Evolutionary conservation across 139 green algal species (phyloP).

Genomic region (Chara braunii): DNA sequence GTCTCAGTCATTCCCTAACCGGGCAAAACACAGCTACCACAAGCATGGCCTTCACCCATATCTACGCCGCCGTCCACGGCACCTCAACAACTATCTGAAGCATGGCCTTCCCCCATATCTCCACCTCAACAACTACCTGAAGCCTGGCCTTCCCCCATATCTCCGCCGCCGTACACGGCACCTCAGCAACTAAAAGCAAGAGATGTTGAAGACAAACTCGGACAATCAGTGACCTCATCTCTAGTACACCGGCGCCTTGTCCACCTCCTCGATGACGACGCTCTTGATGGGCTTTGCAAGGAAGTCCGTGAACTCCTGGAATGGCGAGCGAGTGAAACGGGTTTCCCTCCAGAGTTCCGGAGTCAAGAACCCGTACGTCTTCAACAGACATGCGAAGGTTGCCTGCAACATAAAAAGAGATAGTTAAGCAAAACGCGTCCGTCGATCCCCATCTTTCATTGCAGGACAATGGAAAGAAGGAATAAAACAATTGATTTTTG

Average conservation of each 20-base stretch:
- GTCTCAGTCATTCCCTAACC: no score
- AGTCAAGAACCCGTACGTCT: constrained; percentile 94
- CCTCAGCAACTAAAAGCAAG: no score
- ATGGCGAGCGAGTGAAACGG: constrained; percentile 79
- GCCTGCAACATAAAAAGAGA: constrained; percentile 30
- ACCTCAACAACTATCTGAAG: background rate
- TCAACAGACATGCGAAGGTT: constrained; percentile 49
- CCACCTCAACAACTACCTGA: background rate
- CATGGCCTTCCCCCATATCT: background rate
- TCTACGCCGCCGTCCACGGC: no score
- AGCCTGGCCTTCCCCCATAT: background rate
- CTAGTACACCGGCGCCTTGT: background rate
- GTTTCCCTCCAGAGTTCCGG: constrained; percentile 95
- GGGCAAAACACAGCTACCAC: no score
- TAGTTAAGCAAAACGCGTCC: no score
- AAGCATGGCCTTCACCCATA: no score
- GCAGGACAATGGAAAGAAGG: no score
- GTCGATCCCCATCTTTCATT: no score
- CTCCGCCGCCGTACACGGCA: no score
- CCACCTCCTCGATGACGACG: background rate
- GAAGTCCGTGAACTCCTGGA: constrained; percentile 87
- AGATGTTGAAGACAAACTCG: no score
- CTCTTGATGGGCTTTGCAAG: constrained; percentile 46
- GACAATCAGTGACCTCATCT: background rate
- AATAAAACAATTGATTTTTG: no score